phyloP scores from a whole-genome alignment of 768 basidiomycete genomes.

The Lentinula edodes region DNA sequence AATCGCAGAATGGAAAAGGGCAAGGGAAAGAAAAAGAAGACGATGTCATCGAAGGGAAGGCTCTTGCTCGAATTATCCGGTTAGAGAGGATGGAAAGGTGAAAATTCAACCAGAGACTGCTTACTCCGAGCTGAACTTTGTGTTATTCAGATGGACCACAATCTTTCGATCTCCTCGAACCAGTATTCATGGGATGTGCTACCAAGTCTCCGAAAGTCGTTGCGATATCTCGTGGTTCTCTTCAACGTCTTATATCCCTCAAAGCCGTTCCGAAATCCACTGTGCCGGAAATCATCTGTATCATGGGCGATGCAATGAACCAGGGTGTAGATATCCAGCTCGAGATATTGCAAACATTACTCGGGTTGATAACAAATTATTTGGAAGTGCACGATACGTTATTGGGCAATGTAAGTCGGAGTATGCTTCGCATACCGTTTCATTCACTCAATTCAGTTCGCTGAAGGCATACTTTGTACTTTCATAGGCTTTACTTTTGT shows the following conservation, averaged over 20 bases:
- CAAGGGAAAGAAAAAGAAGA: constrained; percentile 7
- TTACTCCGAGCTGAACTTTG: not conserved
- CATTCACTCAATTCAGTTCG: not conserved
- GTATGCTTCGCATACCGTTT: not conserved
- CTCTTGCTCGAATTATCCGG: not conserved
- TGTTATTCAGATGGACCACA: constrained; percentile 59
- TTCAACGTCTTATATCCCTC: constrained; percentile 85
- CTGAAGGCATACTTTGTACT: not conserved
- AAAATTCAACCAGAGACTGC: constrained; percentile 25
- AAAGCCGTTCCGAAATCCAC: constrained; percentile 79
- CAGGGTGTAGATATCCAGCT: constrained; percentile 98
- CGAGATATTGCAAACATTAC: constrained; percentile 85
- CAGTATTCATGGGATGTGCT: constrained; percentile 90
- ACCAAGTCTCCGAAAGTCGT: constrained; percentile 94
- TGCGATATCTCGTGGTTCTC: constrained; percentile 83
- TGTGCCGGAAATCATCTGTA: constrained; percentile 74
- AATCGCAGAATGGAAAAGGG: not conserved
- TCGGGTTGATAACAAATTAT: constrained; percentile 88
- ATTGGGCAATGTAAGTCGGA: constrained; percentile 67
- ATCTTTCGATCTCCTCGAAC: constrained; percentile 75
- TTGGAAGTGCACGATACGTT: constrained; percentile 67
- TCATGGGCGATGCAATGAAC: constrained; percentile 81
- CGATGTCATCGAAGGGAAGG: constrained; percentile 9
- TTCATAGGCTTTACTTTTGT: constrained; percentile 77
- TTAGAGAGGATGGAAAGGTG: constrained; percentile 21